phyloP scores from a whole-genome alignment of 305 asterid genomes.

The Fraxinus greggii region DNA sequence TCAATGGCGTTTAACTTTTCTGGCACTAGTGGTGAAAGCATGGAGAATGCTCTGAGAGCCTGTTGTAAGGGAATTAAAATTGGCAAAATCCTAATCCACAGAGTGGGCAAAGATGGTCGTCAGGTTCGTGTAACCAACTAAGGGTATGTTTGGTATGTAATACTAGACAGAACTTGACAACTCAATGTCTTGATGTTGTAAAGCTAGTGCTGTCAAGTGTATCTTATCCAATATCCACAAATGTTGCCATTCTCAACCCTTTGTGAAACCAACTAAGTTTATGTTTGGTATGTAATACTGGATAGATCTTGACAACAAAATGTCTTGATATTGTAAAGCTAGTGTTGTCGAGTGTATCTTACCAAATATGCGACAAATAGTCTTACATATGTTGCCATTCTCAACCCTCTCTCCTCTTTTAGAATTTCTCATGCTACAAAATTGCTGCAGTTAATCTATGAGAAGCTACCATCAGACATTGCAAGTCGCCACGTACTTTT shows the following conservation, averaged over 20 bases:
- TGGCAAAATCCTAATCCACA: constrained; percentile 82
- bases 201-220: background rate
- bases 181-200: background rate
- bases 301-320: background rate
- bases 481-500: constrained; percentile 86
- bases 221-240: background rate
- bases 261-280: constrained; percentile 14
- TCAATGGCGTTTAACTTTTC: constrained; percentile 14
- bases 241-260: constrained; percentile 8
- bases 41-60: constrained; percentile 94
- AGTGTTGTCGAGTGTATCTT: background rate
- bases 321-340: background rate
- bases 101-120: constrained; percentile 56
- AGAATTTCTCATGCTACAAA: constrained; percentile 19
- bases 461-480: constrained; percentile 82
- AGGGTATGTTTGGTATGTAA: background rate
- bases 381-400: background rate
- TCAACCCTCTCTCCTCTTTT: background rate
- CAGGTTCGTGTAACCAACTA: constrained; percentile 48
- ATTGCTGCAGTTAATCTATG: constrained; percentile 71
- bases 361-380: background rate
- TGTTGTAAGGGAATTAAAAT: constrained; percentile 94
- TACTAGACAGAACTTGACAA: background rate
- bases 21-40: constrained; percentile 85
- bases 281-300: background rate